Evolutionary conservation across 2,329 filamentous ascomycete genomes (phyloP).

Genomic region (Colletotrichum plurivorum): DNA sequence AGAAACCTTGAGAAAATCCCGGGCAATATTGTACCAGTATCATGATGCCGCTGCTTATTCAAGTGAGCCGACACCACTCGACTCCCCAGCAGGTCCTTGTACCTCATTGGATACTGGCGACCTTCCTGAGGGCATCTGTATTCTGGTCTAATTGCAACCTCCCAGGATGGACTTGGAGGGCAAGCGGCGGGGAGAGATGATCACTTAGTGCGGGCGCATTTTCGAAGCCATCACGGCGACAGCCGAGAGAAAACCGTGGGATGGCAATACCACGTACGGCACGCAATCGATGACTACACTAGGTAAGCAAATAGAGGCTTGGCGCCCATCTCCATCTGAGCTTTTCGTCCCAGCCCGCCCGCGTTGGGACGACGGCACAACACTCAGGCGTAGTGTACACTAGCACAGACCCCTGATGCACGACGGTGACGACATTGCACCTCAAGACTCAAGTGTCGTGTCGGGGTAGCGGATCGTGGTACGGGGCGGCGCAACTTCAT

Average conservation of each 20-base stretch:
- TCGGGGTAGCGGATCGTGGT: slow-evolving; percentile 7
- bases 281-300: not conserved
- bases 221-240: slow-evolving; percentile 16
- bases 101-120: no score
- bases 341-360: slow-evolving; percentile 8
- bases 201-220: slow-evolving; percentile 32
- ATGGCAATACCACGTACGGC: not conserved
- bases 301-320: not conserved
- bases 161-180: no score
- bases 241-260: not conserved
- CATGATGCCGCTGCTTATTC: no score
- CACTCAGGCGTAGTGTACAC: not conserved
- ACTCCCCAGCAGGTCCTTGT: no score
- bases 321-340: slow-evolving; percentile 8
- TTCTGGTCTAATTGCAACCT: not conserved
- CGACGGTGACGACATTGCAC: slow-evolving; percentile 21
- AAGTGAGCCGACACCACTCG: no score
- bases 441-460: slow-evolving; percentile 13
- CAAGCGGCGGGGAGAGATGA: no score
- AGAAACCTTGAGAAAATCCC: no score
- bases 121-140: not conserved
- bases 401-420: slow-evolving; percentile 1
- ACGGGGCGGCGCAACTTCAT: slow-evolving; percentile 2
- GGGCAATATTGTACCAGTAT: no score
- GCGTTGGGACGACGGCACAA: slow-evolving; percentile 13